phyloP scores from a whole-genome alignment of 306 rosid genomes.

The Prinsepia uniflora region DNA sequence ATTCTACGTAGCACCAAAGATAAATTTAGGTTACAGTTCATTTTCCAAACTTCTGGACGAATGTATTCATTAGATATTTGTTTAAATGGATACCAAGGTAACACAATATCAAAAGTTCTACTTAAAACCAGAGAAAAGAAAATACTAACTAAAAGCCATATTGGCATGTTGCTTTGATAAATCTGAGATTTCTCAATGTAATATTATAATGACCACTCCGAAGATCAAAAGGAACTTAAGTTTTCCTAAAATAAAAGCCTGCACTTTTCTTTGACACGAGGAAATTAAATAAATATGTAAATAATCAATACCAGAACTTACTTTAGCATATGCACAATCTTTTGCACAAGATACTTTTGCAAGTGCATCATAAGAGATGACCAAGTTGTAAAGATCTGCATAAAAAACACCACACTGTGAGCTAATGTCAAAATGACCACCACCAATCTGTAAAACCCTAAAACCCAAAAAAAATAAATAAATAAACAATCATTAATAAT shows the following conservation, averaged over 20 bases:
- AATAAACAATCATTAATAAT: constrained; percentile 5
- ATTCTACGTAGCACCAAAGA: no score
- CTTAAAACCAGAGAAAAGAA: neutral
- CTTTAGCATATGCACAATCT: constrained; percentile 59
- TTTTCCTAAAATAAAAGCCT: neutral
- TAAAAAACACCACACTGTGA: constrained; percentile 8
- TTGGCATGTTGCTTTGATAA: neutral
- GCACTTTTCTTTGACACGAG: neutral
- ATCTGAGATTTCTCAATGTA: neutral
- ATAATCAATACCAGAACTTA: constrained; percentile 36
- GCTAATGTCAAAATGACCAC: constrained; percentile 4
- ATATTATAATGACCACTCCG: neutral
- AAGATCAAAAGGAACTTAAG: neutral
- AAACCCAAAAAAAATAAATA: constrained; percentile 2
- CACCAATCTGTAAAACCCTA: constrained; percentile 1
- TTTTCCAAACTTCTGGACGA: neutral
- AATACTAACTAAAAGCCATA: neutral
- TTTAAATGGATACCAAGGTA: neutral
- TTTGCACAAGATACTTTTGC: constrained; percentile 63
- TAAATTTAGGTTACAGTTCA: neutral
- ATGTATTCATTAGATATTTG: neutral
- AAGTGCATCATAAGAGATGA: constrained; percentile 73
- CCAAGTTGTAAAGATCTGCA: constrained; percentile 86
- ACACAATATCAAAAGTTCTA: neutral
- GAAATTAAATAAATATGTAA: constrained; percentile 3